Evolutionary conservation across 495 filamentous ascomycete genomes (phyloP), one percentile per base, ranked within the genome.

Genomic region (Neurospora sp.): DNA sequence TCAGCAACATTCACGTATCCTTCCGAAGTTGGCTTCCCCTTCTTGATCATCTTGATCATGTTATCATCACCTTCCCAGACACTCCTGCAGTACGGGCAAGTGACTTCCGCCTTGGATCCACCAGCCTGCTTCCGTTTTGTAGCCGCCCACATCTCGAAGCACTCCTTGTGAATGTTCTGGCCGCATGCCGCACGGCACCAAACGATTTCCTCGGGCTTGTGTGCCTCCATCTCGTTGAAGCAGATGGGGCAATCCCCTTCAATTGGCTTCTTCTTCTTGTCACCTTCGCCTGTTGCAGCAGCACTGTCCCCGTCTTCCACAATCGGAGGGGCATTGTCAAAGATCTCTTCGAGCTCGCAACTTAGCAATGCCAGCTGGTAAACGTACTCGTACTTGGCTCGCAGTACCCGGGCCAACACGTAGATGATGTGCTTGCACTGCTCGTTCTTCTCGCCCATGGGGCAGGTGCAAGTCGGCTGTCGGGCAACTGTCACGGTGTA

Each of bases 171-270:
- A 12, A 94, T 85, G 74, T 96, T 94, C 79, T 94, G 92, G 1
- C 92, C 92, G 76, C 93, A 96, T 0, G 88, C 85, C 3, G 88
- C 87, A 70, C 88, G 88, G 78, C 93, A 96, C 84, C 89, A 94
- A 3, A 93, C 87, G 18, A 90, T 85, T 0, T 84, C 80, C 72
- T 91, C 89, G 6, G 5, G 38, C 74, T 72, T 27, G 5, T 83
- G 79, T 3, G 82, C 76, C 61, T 89, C 85, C 74, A 94, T 89
- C 59, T 91, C 89, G 75, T 84, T 88, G 77, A 90, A 93, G 79
- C 93, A 95, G 77, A 96, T 92, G 0, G 92, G 91, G 74, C 93
- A 95, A 74, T 95, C 91, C 16, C 90, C 92, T 40, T 94, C 91
- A 3, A 87, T 61, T 8, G 82, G 77, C 75, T 87, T 87, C 40